Conservation (phyloP, 1,139 yeast genomes). For the Hansenula anomala region DNA sequence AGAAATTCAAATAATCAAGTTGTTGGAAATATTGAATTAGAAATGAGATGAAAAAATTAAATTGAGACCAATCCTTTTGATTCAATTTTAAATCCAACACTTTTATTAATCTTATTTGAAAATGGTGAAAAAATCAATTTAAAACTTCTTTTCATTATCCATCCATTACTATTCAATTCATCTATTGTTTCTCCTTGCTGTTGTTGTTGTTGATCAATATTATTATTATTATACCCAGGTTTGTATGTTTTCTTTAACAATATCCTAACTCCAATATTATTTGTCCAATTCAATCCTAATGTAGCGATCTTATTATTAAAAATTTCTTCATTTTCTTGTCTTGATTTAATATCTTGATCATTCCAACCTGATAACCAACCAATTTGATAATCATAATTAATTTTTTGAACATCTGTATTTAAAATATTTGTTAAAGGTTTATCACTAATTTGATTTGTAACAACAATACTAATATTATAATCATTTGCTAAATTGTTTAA, state of each 20-base stretch:
- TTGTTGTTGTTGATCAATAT: neutral
- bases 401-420: slow-evolving; percentile 28
- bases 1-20: slow-evolving; percentile 25
- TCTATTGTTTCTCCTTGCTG: slow-evolving; percentile 6
- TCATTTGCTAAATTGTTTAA: slow-evolving; percentile 46
- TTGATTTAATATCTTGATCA: slow-evolving; percentile 26
- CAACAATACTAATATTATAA: slow-evolving; percentile 55
- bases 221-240: neutral
- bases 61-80: slow-evolving; percentile 24
- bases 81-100: slow-evolving; percentile 27
- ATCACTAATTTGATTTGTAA: slow-evolving; percentile 81
- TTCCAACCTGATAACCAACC: slow-evolving; percentile 82
- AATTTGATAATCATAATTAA: slow-evolving; percentile 60
- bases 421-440: slow-evolving; percentile 29
- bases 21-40: slow-evolving; percentile 36
- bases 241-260: slow-evolving; percentile 29
- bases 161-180: slow-evolving; percentile 5
- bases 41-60: slow-evolving; percentile 18
- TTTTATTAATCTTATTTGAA: slow-evolving; percentile 17
- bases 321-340: slow-evolving; percentile 4
- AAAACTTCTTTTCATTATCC: slow-evolving; percentile 25
- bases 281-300: slow-evolving; percentile 41
- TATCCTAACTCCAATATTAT: slow-evolving; percentile 33
- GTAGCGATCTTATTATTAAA: slow-evolving; percentile 32
- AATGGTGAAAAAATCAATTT: slow-evolving; percentile 34